Evolutionary conservation across 2,329 filamentous ascomycete species (phyloP).

Genomic region (Macrophomina phaseolina): DNA sequence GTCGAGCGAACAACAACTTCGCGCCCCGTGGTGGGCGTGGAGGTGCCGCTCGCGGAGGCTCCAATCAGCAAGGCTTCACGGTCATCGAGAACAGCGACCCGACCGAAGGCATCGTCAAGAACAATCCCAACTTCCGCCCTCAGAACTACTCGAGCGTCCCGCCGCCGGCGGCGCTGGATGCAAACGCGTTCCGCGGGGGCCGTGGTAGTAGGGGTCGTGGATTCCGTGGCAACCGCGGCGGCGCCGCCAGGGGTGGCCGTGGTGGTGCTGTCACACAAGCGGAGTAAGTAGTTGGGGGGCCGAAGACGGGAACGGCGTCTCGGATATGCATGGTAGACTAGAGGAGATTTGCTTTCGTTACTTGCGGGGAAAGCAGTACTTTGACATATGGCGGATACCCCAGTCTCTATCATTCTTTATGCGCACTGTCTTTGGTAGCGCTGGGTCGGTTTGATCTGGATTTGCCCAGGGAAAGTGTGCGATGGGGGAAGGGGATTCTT

Average conservation of each 20-base stretch:
- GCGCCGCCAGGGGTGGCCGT: constrained; percentile 15
- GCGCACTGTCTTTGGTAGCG: background rate
- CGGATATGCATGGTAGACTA: constrained; percentile 10
- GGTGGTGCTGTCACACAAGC: background rate
- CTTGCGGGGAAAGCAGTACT: background rate
- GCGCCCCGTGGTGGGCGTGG: constrained; percentile 49
- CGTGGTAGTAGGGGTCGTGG: constrained; percentile 39
- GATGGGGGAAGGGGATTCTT: background rate
- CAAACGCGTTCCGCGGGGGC: constrained; percentile 33
- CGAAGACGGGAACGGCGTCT: background rate
- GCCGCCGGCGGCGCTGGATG: constrained; percentile 43
- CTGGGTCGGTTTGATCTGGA: background rate
- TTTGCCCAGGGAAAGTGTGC: background rate
- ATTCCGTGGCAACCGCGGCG: constrained; percentile 15
- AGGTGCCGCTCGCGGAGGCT: constrained; percentile 21
- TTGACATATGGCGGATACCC: background rate
- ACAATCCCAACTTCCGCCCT: constrained; percentile 63
- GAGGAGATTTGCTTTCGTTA: background rate
- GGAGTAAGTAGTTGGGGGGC: background rate
- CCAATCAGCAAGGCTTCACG: constrained; percentile 52
- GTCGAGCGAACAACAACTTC: constrained; percentile 42
- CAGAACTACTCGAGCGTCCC: constrained; percentile 50
- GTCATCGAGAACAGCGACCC: constrained; percentile 58
- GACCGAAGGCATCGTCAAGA: constrained; percentile 58
- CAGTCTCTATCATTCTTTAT: background rate